Base-by-base conservation (phyloP, 352 stramenopile species). In the Pythium utonaiense region DNA sequence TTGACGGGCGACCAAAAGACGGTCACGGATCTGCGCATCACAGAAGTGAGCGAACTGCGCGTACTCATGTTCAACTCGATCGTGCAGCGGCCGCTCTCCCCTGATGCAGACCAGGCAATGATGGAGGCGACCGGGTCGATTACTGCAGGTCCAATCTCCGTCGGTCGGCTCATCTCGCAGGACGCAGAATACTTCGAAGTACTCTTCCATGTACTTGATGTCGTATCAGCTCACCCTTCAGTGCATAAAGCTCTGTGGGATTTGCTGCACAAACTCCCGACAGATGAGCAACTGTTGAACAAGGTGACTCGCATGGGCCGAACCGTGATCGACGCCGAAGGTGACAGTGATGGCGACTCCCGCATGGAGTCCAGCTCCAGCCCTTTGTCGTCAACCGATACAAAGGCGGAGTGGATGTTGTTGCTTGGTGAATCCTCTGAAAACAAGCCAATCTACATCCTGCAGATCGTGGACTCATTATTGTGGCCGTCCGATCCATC, bases 401-500 rank as follows among this genome's bases (percentile, higher is more conserved):
- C 42, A 24, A 80, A 77, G 42, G 52, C 60, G 0, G 78, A 84
- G 38, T 93, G 81, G 83, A 80, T 80, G 38, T 81, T 77, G 13
- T 58, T 93, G 57, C 49, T 93, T 13, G 75, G 84, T 42, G 79
- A 77, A 38, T 75, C 77, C n/a, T 91, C 86, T 4, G 83, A 85
- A 13, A 86, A 93, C 49, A 78, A 89, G 57, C 83, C 86, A 8
- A 86, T 95, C 45, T 96, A 96, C 71, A 92, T 85, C 19, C 60
- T 96, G 7, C 84, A 96, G 63, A 93, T 95, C 56, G 89, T 96
- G 60, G 84, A 96, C 59, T 85, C 84, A 16, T 62, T 91, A 31
- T 64, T 96, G 8, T 68, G 94, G 19, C 86, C 86, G 25, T 91
- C 86, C 1, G 80, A 91, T 58, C 53, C 58, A 14, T 67, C 69